Evolutionary conservation across 2,329 filamentous ascomycete species (phyloP).

Genomic region (Xylaria sp.): DNA sequence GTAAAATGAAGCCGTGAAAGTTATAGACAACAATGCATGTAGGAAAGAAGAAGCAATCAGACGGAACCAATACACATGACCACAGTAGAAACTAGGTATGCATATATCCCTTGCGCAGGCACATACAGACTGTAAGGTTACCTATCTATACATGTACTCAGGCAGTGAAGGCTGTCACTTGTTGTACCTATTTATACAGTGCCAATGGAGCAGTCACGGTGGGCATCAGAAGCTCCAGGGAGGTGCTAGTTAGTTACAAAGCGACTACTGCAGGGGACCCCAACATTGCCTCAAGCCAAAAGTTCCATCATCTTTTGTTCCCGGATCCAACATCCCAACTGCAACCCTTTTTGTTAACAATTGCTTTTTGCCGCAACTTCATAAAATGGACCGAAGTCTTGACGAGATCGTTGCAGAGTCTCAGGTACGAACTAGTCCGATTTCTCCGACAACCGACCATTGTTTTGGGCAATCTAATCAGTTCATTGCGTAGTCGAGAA

Average conservation of each 20-base stretch:
- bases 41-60: background rate
- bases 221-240: background rate
- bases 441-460: background rate
- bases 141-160: too few relatives aligned
- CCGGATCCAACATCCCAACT: background rate
- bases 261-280: background rate
- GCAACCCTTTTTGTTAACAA: background rate
- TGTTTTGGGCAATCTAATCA: background rate
- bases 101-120: too few relatives aligned
- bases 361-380: background rate
- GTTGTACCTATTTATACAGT: conserved; percentile 6
- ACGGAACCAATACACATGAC: background rate
- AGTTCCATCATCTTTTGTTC: conserved; percentile 1
- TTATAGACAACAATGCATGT: background rate
- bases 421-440: conserved; percentile 41
- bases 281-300: background rate
- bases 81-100: too few relatives aligned
- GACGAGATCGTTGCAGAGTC: conserved; percentile 51
- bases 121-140: too few relatives aligned
- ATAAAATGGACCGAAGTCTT: conserved; percentile 49
- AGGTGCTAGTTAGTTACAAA: background rate
- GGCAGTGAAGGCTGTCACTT: background rate
- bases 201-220: background rate
- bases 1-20: background rate
- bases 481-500: conserved; percentile 31